Percentiles rank a stretch among this genome's conserved stretches.
Evolutionary conservation across 116 monocot genomes (phyloP).

Genomic region (Trichopus zeylanicus): DNA sequence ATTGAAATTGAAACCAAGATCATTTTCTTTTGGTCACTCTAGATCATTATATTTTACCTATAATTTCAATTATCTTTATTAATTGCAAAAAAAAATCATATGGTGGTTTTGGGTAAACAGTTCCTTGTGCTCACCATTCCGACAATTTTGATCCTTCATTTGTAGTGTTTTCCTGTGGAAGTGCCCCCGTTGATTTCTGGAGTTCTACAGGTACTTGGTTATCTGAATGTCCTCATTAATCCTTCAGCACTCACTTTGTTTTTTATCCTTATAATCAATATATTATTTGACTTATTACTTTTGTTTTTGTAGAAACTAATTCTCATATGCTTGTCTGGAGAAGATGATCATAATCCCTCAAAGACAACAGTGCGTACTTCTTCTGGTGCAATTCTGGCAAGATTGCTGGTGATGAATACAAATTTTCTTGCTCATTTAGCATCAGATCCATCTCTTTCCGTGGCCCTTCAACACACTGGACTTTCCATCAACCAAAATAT

Average conservation of each 20-base stretch:
- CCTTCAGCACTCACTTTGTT: background rate
- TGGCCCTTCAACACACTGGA: conserved; percentile 63
- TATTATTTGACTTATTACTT: too few relatives aligned
- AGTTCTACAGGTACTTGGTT: conserved; percentile 71
- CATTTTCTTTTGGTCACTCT: too few relatives aligned
- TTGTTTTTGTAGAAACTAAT: conserved; percentile 78
- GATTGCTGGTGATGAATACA: conserved; percentile 83
- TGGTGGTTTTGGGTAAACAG: too few relatives aligned
- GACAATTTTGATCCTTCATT: conserved; percentile 1
- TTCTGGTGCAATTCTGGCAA: conserved; percentile 80
- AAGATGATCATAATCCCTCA: conserved; percentile 63
- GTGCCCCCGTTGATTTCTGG: conserved; percentile 65
- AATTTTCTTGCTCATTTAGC: conserved; percentile 74
- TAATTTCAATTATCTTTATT: too few relatives aligned
- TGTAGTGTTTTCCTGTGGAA: conserved; percentile 89
- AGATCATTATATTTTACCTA: too few relatives aligned
- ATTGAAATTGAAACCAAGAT: too few relatives aligned
- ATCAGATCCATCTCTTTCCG: conserved; percentile 57
- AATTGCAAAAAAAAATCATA: too few relatives aligned
- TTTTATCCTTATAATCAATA: background rate
- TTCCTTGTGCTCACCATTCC: too few relatives aligned
- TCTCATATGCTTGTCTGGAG: conserved; percentile 59
- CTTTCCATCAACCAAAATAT: conserved; percentile 63
- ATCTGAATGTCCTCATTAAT: background rate
- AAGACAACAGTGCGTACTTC: conserved; percentile 58